These are phyloP conservation scores for Syzygium jambos DNA, from an alignment of 345 rosid genomes.

Conservation along the genomic window DNA sequence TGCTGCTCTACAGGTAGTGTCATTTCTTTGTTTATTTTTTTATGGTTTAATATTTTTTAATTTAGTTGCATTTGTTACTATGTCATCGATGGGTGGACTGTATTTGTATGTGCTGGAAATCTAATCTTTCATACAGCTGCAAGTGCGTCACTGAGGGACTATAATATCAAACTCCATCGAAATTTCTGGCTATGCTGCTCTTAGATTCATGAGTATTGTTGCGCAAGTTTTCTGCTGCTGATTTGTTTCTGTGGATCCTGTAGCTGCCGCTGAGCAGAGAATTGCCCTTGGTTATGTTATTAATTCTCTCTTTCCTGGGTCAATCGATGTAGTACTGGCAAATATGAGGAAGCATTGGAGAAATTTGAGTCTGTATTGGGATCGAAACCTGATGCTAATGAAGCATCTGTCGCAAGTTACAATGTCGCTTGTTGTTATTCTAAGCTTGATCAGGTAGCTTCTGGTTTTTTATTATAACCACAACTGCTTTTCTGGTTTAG, in stretches of 20 bases:
- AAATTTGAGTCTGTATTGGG: slow-evolving; percentile 95
- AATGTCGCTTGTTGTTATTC: slow-evolving; percentile 95
- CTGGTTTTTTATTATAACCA: not conserved
- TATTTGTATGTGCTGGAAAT: not conserved
- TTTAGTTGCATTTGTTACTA: not conserved
- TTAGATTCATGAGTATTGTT: not conserved
- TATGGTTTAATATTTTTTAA: not conserved
- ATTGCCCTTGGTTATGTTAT: not conserved
- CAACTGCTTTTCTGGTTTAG: not conserved
- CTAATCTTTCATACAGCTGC: not conserved
- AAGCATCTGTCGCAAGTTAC: slow-evolving; percentile 83
- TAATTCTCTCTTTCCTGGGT: slow-evolving; percentile 1
- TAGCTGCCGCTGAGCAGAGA: not conserved
- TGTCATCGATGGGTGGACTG: not conserved
- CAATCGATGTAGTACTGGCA: slow-evolving; percentile 40
- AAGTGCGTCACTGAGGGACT: not conserved
- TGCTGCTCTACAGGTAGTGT: slow-evolving; percentile 62
- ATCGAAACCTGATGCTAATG: slow-evolving; percentile 62
- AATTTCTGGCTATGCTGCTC: not conserved
- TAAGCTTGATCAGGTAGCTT: slow-evolving; percentile 76
- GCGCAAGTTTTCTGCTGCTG: not conserved
- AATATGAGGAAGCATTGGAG: slow-evolving; percentile 78
- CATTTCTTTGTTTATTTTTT: not conserved
- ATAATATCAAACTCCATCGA: not conserved
- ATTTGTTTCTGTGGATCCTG: not conserved